phyloP scores from a whole-genome alignment of 1,139 yeast genomes.

The Debaryomycetaceae sp. region DNA sequence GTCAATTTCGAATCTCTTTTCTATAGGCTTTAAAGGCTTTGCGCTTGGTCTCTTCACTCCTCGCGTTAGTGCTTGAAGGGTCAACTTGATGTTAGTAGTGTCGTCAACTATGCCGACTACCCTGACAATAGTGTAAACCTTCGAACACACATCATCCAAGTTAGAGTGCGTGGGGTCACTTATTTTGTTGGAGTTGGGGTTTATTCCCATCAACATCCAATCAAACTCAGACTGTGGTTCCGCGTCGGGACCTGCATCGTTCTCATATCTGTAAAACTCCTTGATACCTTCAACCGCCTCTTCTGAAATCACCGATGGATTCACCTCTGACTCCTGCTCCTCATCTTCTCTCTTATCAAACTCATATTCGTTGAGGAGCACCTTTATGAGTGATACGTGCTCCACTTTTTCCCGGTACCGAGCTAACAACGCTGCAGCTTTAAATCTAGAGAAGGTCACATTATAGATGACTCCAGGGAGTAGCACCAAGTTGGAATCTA shows the following conservation, averaged over 20 bases:
- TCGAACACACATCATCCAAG: conserved; percentile 9
- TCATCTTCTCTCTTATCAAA: conserved; percentile 22
- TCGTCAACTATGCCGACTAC: conserved; percentile 50
- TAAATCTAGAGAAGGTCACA: conserved; percentile 47
- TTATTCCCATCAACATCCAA: conserved; percentile 40
- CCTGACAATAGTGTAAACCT: conserved; percentile 45
- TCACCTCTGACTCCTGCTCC: conserved; percentile 13
- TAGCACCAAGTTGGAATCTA: conserved; percentile 48
- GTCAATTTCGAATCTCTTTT: conserved; percentile 27
- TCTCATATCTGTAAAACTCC: conserved; percentile 23
- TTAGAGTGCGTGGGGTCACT: conserved; percentile 18
- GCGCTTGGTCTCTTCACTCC: conserved; percentile 22
- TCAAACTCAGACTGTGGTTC: conserved; percentile 25
- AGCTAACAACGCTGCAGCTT: conserved; percentile 47
- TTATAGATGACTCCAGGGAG: conserved; percentile 62
- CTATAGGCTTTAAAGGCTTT: conserved; percentile 22
- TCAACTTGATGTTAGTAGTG: conserved; percentile 41
- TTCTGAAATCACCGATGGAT: conserved; percentile 26
- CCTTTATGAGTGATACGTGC: conserved; percentile 27
- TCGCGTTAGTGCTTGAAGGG: conserved; percentile 55
- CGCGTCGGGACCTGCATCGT: conserved; percentile 9
- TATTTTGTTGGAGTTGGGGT: conserved; percentile 39
- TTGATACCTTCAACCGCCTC: conserved; percentile 38
- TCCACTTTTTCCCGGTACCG: conserved; percentile 31
- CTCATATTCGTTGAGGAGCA: conserved; percentile 33